A percentile compares a stretch with the other conserved stretches of the same genome.
Evolutionary conservation across 495 filamentous ascomycete genomes (phyloP).

Genomic region (Aspergillus sclerotiicarbonarius): DNA sequence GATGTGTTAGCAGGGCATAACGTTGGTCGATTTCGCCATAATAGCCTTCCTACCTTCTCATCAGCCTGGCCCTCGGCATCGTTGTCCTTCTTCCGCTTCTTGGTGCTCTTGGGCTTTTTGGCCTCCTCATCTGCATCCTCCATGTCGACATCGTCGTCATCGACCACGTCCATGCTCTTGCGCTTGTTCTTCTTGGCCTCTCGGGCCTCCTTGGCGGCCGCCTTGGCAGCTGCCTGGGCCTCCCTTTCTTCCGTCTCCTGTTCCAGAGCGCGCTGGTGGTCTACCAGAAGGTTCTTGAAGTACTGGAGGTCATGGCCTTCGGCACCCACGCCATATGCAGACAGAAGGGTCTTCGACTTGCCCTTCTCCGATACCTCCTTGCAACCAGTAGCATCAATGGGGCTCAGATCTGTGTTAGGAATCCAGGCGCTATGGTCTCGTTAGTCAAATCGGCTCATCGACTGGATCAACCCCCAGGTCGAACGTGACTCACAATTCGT

Average conservation of each 20-base stretch:
- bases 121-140: constrained; percentile 59
- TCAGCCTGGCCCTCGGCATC: constrained; percentile 57
- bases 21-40: background rate
- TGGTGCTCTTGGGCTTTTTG: constrained; percentile 54
- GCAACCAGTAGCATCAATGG: constrained; percentile 68
- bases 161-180: constrained; percentile 54
- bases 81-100: constrained; percentile 69
- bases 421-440: constrained; percentile 73
- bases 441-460: constrained; percentile 10
- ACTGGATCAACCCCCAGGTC: background rate
- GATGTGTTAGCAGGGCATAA: constrained; percentile 12
- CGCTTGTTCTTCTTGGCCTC: constrained; percentile 60
- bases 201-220: constrained; percentile 58
- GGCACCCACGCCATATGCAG: constrained; percentile 69
- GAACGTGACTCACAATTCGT: constrained; percentile 79
- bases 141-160: constrained; percentile 74
- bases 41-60: constrained; percentile 23
- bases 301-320: constrained; percentile 67
- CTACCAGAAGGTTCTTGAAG: constrained; percentile 71
- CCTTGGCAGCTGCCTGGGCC: constrained; percentile 58
- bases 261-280: constrained; percentile 57
- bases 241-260: constrained; percentile 61
- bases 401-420: constrained; percentile 70
- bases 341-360: constrained; percentile 71
- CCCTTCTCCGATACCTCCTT: constrained; percentile 61